Evolutionary conservation across 2,329 filamentous ascomycete genomes (phyloP).

Genomic region (Aspergillus sp.): DNA sequence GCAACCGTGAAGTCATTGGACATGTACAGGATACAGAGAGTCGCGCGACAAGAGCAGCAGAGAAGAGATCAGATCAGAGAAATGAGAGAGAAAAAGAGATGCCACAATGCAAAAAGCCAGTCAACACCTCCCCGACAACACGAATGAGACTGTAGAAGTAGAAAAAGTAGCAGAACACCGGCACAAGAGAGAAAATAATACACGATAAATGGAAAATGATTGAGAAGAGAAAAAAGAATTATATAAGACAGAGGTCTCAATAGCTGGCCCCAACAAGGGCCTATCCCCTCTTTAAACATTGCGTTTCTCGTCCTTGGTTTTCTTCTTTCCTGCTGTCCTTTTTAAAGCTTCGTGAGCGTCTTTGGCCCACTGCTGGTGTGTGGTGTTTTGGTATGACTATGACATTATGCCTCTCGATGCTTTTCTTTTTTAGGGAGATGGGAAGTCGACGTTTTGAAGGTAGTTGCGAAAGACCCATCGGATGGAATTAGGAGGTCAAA

Average conservation of each 20-base stretch:
- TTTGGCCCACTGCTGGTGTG: not conserved
- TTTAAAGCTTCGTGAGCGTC: not conserved
- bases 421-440: not conserved
- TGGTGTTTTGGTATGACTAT: not conserved
- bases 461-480: not conserved
- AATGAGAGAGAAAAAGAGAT: conserved; percentile 13
- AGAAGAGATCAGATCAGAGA: conserved; percentile 6
- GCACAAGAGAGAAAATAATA: conserved; percentile 17
- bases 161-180: conserved; percentile 23
- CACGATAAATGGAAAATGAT: conserved; percentile 13
- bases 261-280: not conserved
- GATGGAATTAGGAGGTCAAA: not conserved
- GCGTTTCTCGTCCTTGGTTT: not conserved
- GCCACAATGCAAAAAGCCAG: conserved; percentile 10
- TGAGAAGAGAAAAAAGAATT: conserved; percentile 8
- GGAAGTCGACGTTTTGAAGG: conserved; percentile 1
- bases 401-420: not conserved
- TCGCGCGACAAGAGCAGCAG: conserved; percentile 14
- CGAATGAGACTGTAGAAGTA: not conserved
- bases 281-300: not conserved
- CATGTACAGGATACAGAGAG: conserved; percentile 27
- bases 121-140: conserved; percentile 1
- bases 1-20: conserved; percentile 30
- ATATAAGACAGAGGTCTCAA: conserved; percentile 10
- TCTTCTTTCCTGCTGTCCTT: not conserved